Percentiles rank a stretch among this genome's conserved stretches.
These are phyloP conservation scores for Cryptococcus sp. DNA, from an alignment of 1,284 basidiomycete genomes.

Conservation along the genomic window DNA sequence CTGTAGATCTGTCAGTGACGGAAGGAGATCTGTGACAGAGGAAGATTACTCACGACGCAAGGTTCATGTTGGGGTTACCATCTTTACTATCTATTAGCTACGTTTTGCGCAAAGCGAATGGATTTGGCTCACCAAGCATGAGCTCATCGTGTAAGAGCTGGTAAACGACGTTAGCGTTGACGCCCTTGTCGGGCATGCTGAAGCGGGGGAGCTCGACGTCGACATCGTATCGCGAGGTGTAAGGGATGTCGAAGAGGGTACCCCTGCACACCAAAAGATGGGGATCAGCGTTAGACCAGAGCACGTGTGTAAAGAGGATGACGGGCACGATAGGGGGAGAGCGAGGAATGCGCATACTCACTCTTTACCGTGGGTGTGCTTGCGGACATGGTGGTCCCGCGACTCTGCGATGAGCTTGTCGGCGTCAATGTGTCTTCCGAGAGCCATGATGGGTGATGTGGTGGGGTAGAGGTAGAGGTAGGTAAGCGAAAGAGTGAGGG, in stretches of 20 bases:
- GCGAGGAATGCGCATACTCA: conserved; percentile 9
- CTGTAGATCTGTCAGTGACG: conserved; percentile 49
- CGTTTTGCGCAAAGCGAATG: neutral
- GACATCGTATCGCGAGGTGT: conserved; percentile 45
- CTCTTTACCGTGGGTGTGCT: conserved; percentile 32
- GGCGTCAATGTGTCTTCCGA: conserved; percentile 48
- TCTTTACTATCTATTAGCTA: conserved; percentile 55
- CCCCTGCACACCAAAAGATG: conserved; percentile 8
- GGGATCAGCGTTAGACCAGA: neutral
- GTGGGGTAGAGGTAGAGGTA: neutral
- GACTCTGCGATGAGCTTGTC: conserved; percentile 46
- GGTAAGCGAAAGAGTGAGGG: neutral
- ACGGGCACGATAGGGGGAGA: neutral
- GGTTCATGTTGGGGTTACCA: conserved; percentile 74
- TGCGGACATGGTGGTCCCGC: conserved; percentile 43
- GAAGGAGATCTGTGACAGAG: neutral
- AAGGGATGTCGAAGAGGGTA: conserved; percentile 43
- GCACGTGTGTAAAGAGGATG: neutral
- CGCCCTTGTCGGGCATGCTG: conserved; percentile 51
- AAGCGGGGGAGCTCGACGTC: conserved; percentile 50
- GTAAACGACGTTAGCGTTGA: conserved; percentile 60
- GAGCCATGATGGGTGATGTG: conserved; percentile 37
- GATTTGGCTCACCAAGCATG: conserved; percentile 54
- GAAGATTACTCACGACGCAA: conserved; percentile 59
- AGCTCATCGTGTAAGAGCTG: conserved; percentile 85